A percentile compares a stretch with the other conserved stretches of the same genome.
phyloP scores from a whole-genome alignment of 306 rosid species.

The Citrullus colocynthis region DNA sequence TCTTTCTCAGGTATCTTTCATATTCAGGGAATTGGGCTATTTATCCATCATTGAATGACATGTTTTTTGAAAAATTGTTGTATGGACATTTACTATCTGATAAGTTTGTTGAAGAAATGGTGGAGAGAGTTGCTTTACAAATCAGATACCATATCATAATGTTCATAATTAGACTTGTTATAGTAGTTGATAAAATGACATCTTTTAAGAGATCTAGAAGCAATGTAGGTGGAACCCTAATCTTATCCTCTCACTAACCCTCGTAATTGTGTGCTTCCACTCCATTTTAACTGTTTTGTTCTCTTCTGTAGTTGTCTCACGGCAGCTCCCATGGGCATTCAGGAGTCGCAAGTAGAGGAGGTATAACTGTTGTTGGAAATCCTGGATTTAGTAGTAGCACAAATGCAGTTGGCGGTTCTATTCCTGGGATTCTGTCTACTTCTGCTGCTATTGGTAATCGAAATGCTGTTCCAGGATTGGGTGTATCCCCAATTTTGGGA shows the following conservation, averaged over 20 bases:
- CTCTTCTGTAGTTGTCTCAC: slow-evolving; percentile 66
- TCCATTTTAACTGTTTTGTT: neutral
- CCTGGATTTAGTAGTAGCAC: slow-evolving; percentile 94
- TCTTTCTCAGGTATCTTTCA: slow-evolving; percentile 62
- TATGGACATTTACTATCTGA: neutral
- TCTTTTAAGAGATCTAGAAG: neutral
- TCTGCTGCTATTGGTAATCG: slow-evolving; percentile 93
- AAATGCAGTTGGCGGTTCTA: slow-evolving; percentile 96
- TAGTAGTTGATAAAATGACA: neutral
- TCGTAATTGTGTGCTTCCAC: neutral
- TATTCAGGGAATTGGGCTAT: neutral
- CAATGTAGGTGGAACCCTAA: neutral
- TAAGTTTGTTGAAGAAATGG: neutral
- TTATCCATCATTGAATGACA: neutral
- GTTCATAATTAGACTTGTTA: neutral
- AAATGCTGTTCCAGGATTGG: slow-evolving; percentile 94
- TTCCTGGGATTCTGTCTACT: slow-evolving; percentile 94
- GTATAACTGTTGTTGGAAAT: slow-evolving; percentile 86
- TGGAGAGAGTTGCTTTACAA: neutral
- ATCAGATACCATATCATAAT: neutral
- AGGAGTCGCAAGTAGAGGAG: slow-evolving; percentile 90
- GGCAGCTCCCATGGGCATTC: slow-evolving; percentile 81
- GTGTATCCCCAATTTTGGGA: slow-evolving; percentile 89
- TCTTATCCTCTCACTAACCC: slow-evolving; percentile 9
- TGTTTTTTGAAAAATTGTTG: neutral